phyloP scores from a whole-genome alignment of 139 green algal genomes.

The Pedinophyceae sp. region DNA sequence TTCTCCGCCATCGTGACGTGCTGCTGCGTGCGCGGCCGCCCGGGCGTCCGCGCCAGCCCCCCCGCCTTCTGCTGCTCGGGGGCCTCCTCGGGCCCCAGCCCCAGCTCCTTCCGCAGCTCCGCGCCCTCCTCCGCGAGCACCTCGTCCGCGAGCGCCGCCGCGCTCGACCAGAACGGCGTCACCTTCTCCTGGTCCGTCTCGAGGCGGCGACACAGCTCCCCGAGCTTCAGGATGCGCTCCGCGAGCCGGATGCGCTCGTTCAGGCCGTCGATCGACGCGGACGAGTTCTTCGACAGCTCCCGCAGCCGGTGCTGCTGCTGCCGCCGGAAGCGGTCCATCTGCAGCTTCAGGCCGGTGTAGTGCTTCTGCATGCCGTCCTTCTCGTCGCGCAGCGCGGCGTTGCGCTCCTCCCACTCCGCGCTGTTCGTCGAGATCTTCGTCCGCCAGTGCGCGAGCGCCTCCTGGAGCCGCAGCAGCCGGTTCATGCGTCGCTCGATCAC shows the following conservation, averaged over 20 bases:
- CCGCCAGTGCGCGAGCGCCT: slow-evolving; percentile 57
- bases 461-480: slow-evolving; percentile 55
- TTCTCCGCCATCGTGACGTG: background rate
- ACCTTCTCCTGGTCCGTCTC: slow-evolving; percentile 63
- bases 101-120: too few species aligned
- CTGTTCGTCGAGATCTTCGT: slow-evolving; percentile 59
- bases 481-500: slow-evolving; percentile 70
- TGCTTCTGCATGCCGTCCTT: slow-evolving; percentile 69
- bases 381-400: slow-evolving; percentile 46
- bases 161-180: slow-evolving; percentile 35
- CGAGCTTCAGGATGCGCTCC: slow-evolving; percentile 56
- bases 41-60: background rate
- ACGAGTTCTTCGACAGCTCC: slow-evolving; percentile 28
- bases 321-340: slow-evolving; percentile 34
- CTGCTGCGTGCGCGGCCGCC: slow-evolving; percentile 5
- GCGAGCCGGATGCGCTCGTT: slow-evolving; percentile 21
- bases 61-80: too few species aligned
- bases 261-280: slow-evolving; percentile 25
- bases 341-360: slow-evolving; percentile 50
- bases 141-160: slow-evolving; percentile 10
- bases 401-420: slow-evolving; percentile 63
- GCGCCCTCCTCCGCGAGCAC: slow-evolving; percentile 4
- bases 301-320: slow-evolving; percentile 39
- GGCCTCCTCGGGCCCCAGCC: too few species aligned
- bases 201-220: slow-evolving; percentile 52